phyloP scores from a whole-genome alignment of 441 rosid species.

The Gossypium aridum region DNA sequence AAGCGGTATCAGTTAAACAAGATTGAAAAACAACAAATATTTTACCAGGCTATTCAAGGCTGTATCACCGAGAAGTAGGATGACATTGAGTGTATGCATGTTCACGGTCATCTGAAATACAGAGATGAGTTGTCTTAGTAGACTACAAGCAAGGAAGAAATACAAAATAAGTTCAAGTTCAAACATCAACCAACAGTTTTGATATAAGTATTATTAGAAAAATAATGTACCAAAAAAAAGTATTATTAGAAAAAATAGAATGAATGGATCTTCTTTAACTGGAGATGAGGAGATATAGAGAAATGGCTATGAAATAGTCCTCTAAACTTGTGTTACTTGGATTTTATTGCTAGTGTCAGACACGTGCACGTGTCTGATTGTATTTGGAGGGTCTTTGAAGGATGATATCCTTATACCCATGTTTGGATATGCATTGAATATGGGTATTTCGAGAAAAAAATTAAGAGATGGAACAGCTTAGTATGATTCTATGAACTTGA shows the following conservation, averaged over 20 bases:
- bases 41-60: slow-evolving; percentile 47
- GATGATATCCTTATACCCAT: neutral
- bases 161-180: neutral
- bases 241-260: neutral
- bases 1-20: neutral
- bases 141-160: neutral
- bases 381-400: neutral
- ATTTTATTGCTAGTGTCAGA: neutral
- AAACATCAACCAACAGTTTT: neutral
- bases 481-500: neutral
- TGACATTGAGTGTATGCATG: slow-evolving; percentile 42
- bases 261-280: neutral
- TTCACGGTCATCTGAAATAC: slow-evolving; percentile 46
- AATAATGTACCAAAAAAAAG: too few relatives aligned
- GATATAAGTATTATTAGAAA: neutral
- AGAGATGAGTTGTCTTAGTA: slow-evolving; percentile 5
- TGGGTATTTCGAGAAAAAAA: neutral
- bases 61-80: slow-evolving; percentile 46
- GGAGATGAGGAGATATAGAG: neutral
- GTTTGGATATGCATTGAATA: too few relatives aligned
- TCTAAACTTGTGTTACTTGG: neutral
- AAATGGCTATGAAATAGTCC: neutral
- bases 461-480: neutral
- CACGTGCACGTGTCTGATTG: neutral
- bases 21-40: neutral